A percentile compares a stretch with the other conserved stretches of the same genome.
Conservation (phyloP, 495 filamentous ascomycete genomes). For the Lasiosphaeris hirsuta region DNA sequence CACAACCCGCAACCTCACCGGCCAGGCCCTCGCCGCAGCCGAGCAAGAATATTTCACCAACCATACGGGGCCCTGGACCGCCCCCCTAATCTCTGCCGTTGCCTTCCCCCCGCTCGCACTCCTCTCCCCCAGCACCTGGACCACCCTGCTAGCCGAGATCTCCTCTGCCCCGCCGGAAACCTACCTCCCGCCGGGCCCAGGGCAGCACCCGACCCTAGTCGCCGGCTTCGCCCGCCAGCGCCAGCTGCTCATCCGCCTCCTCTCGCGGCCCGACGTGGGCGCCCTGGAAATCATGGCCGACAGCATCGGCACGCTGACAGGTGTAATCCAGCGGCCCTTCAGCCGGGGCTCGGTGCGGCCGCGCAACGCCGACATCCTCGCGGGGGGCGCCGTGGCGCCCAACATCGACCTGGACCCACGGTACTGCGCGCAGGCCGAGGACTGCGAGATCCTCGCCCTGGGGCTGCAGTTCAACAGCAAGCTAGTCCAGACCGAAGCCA, state of each 20-base stretch:
- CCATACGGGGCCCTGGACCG: conserved; percentile 27
- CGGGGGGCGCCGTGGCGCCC: conserved; percentile 22
- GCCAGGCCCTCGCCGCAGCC: conserved; percentile 22
- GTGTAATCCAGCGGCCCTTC: conserved; percentile 32
- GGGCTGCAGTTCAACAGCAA: conserved; percentile 29
- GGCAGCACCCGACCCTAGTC: conserved; percentile 35
- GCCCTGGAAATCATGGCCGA: conserved; percentile 34
- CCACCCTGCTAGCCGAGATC: conserved; percentile 21
- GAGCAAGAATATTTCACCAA: conserved; percentile 32
- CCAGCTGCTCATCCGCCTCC: conserved; percentile 23
- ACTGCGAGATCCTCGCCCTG: conserved; percentile 27
- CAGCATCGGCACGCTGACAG: conserved; percentile 34
- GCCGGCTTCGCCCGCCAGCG: conserved; percentile 41
- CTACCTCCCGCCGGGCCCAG: conserved; percentile 26
- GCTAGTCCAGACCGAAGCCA: conserved; percentile 31
- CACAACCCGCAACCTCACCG: conserved; percentile 32
- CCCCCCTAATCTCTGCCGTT: conserved; percentile 24
- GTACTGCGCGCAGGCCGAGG: conserved; percentile 32
- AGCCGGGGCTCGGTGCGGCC: conserved; percentile 39
- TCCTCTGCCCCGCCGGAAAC: conserved; percentile 19
- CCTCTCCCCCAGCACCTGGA: conserved; percentile 7
- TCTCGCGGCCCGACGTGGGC: conserved; percentile 10
- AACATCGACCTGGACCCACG: conserved; percentile 34
- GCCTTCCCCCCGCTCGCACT: conserved; percentile 18
- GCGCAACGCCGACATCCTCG: conserved; percentile 29